Evolutionary conservation across 2,329 filamentous ascomycete species (phyloP).

Genomic region (Boeremia exigua): DNA sequence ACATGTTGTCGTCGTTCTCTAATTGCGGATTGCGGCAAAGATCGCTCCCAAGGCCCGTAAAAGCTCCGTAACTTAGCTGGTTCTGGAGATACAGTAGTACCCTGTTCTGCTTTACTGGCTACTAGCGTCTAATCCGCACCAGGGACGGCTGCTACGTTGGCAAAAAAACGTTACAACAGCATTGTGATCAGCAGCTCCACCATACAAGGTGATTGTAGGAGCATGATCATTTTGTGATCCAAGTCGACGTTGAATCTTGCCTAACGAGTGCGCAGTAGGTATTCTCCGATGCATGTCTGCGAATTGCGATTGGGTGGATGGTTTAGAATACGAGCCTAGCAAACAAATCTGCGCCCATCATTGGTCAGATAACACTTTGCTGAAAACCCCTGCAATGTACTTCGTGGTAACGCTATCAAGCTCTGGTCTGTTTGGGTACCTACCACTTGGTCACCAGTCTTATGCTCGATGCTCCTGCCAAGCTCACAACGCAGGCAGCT

Average conservation of each 20-base stretch:
- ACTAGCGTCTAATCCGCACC: neutral
- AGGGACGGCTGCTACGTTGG: neutral
- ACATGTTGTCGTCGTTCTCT: neutral
- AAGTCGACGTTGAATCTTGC: neutral
- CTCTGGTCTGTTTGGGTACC: too few species aligned
- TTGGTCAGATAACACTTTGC: too few species aligned
- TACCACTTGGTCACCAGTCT: too few species aligned
- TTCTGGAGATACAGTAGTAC: constrained; percentile 2
- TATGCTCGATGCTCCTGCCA: neutral
- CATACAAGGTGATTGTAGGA: neutral
- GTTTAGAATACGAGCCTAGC: too few species aligned
- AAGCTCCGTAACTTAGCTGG: constrained; percentile 1
- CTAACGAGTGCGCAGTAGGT: neutral
- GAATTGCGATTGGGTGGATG: neutral
- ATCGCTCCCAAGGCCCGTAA: neutral
- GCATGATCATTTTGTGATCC: too few species aligned
- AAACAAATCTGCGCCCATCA: too few species aligned
- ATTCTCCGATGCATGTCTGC: neutral
- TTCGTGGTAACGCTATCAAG: neutral
- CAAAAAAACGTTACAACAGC: too few species aligned
- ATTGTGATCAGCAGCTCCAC: neutral
- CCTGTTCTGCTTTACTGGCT: neutral
- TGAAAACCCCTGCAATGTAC: too few species aligned
- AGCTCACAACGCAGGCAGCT: neutral
- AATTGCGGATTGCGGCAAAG: neutral